A percentile compares a stretch with the other conserved stretches of the same genome.
phyloP scores from a whole-genome alignment of 805 yeast genomes.

The Middelhovenomyces tepae region DNA sequence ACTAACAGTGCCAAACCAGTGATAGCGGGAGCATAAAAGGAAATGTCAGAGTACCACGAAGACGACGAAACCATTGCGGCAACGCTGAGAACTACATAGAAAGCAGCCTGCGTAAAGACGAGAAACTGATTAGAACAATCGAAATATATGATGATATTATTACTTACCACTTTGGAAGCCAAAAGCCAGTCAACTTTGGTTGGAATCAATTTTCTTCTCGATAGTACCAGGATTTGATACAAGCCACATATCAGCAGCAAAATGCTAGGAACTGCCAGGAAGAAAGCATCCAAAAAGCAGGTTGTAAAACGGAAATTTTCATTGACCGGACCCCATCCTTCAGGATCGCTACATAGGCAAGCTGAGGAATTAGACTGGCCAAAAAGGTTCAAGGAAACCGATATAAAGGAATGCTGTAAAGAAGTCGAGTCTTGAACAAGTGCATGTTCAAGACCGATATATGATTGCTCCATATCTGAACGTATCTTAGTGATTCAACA shows the following conservation, averaged over 20 bases:
- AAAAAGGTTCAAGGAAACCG: neutral
- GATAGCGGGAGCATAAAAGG: slow-evolving; percentile 30
- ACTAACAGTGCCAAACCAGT: slow-evolving; percentile 39
- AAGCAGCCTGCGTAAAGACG: slow-evolving; percentile 9
- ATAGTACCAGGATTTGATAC: slow-evolving; percentile 19
- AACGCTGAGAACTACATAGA: slow-evolving; percentile 15
- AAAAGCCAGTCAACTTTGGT: slow-evolving; percentile 17
- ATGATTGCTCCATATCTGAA: slow-evolving; percentile 1
- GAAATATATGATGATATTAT: neutral
- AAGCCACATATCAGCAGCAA: slow-evolving; percentile 24
- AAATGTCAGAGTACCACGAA: slow-evolving; percentile 24
- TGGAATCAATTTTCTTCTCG: slow-evolving; percentile 17
- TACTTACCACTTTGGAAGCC: slow-evolving; percentile 14
- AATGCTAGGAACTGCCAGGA: slow-evolving; percentile 24
- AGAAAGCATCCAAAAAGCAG: slow-evolving; percentile 32
- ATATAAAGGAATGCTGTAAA: neutral
- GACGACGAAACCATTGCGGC: slow-evolving; percentile 9
- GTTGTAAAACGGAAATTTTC: slow-evolving; percentile 24
- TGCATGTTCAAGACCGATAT: neutral
- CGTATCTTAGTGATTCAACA: too few species aligned
- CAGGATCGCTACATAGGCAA: slow-evolving; percentile 11
- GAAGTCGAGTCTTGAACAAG: neutral
- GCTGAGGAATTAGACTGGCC: neutral
- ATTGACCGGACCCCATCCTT: slow-evolving; percentile 32
- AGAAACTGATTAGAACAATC: neutral